Percentiles rank a stretch among this genome's conserved stretches.
These are phyloP conservation scores for Maudiozyma turicensis DNA, from an alignment of 805 yeast species.

Conservation along the genomic window DNA sequence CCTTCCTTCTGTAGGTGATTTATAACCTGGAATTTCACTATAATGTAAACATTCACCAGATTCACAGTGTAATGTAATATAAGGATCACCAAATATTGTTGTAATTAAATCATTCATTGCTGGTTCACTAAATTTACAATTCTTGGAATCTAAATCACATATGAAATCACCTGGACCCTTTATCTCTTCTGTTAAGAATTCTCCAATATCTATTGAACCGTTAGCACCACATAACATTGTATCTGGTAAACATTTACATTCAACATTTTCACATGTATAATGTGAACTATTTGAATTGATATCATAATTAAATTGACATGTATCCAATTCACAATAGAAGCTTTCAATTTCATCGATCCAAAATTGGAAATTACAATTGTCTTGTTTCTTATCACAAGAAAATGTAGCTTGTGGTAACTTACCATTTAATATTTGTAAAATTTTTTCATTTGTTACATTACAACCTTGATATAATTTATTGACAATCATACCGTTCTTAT, in stretches of 20 bases:
- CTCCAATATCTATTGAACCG: slow-evolving; percentile 91
- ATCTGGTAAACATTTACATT: slow-evolving; percentile 88
- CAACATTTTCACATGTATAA: slow-evolving; percentile 65
- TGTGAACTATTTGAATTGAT: slow-evolving; percentile 54
- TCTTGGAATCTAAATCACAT: slow-evolving; percentile 54
- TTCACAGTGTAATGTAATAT: slow-evolving; percentile 67
- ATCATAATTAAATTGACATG: slow-evolving; percentile 66
- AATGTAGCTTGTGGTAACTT: slow-evolving; percentile 86
- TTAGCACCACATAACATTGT: slow-evolving; percentile 88
- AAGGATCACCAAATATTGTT: slow-evolving; percentile 91
- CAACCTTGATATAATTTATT: slow-evolving; percentile 82
- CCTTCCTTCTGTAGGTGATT: slow-evolving; percentile 42
- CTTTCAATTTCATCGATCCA: slow-evolving; percentile 91
- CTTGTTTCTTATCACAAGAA: slow-evolving; percentile 62
- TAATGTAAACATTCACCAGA: slow-evolving; percentile 90
- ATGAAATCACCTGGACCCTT: slow-evolving; percentile 87
- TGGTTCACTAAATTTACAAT: slow-evolving; percentile 85
- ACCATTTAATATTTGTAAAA: slow-evolving; percentile 69
- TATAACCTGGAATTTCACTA: slow-evolving; percentile 88
- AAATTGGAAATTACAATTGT: slow-evolving; percentile 78
- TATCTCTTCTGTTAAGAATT: slow-evolving; percentile 81
- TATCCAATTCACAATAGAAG: slow-evolving; percentile 73
- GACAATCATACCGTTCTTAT: slow-evolving; percentile 73
- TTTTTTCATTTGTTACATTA: slow-evolving; percentile 84
- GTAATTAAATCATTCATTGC: slow-evolving; percentile 88